Conservation (phyloP, 352 stramenopile genomes). For the Phytophthora vignae region DNA sequence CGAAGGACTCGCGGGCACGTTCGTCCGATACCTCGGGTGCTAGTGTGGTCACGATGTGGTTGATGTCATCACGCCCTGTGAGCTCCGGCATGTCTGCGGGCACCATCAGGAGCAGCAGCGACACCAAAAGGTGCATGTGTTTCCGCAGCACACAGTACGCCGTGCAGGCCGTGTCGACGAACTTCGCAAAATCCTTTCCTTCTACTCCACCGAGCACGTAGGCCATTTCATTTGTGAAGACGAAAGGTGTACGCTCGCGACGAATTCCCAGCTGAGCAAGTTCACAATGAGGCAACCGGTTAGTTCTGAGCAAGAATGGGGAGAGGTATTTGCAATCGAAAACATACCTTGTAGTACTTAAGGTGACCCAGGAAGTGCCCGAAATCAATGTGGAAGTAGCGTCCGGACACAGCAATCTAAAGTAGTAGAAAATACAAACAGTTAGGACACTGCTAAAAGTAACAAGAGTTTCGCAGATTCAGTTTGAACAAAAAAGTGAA, state of each 20-base stretch:
- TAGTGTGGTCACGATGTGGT: constrained; percentile 78
- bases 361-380: constrained; percentile 85
- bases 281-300: neutral
- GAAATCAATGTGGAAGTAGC: constrained; percentile 91
- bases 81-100: constrained; percentile 86
- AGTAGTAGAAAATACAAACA: neutral
- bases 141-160: constrained; percentile 81
- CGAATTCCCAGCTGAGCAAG: constrained; percentile 66
- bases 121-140: constrained; percentile 86
- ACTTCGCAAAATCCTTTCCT: constrained; percentile 65
- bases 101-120: constrained; percentile 83
- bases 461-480: too few relatives aligned
- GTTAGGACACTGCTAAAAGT: neutral
- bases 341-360: constrained; percentile 61
- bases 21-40: constrained; percentile 68
- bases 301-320: neutral
- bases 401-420: constrained; percentile 69
- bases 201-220: constrained; percentile 78
- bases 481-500: too few relatives aligned
- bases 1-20: constrained; percentile 62
- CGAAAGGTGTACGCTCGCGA: constrained; percentile 83
- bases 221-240: constrained; percentile 89
- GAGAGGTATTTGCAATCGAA: neutral
- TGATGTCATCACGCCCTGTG: constrained; percentile 80
- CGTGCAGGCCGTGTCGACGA: constrained; percentile 65